Evolutionary conservation across 2,329 filamentous ascomycete species (phyloP), one percentile per base, ranked within the genome.

Genomic region (Arachnomyces sp.): DNA sequence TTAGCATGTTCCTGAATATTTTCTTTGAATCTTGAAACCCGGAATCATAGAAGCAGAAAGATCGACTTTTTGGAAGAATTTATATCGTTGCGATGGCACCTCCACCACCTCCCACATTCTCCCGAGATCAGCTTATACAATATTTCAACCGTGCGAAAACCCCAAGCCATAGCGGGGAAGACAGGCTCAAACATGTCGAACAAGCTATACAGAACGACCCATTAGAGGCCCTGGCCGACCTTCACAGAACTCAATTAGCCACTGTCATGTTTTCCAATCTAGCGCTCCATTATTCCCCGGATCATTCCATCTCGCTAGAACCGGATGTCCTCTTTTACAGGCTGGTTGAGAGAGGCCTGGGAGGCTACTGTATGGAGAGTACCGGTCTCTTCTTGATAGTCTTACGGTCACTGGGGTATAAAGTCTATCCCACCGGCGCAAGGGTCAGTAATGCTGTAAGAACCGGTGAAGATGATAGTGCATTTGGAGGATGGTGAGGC

Each of bases 291-390:
- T 75, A 75, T 51, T 71, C 69, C 2, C 57, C 60, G n/a, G 60
- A 69, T 44, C 68, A 66, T 30, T 58, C 54, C 8, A 65, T 78
- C 17, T 68, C 67, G 2, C 56, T 77, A 30, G 63, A 77, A 36
- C 63, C 70, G 1, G 56, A 71, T 15, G 56, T 60, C 3, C 53
- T 80, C 5, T 79, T 68, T 52, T 60, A 67, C 31, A 79, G 79
- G 52, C 63, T 80, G 28, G 68, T 73, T 1, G 62, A 56, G 34
- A 56, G 68, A 34, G 64, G 65, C 4, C 56, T 73, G 25, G 75
- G 77, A 17, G 77, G 77, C 1, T 78, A 78, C 44, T 80, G 76
- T 52, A 77, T 80, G 73, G 75, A 80, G 55, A 75, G 71, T 46
- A 77, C 77, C 34, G 56, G 60, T 3, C 57, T 80, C 25, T 72